Percentiles rank a stretch among this genome's conserved stretches.
Conservation (phyloP, 345 rosid species). For the Salix viminalis region DNA sequence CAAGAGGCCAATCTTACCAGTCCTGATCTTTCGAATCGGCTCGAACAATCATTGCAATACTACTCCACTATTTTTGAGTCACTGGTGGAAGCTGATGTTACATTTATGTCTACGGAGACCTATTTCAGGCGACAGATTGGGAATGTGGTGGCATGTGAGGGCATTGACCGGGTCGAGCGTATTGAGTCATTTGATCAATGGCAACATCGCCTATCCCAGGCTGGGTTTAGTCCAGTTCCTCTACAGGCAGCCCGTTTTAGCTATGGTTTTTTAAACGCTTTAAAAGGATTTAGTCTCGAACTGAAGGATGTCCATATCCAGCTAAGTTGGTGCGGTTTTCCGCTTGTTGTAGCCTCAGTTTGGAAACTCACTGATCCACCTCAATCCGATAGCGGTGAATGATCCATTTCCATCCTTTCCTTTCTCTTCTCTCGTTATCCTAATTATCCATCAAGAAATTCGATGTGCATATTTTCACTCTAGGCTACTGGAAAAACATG, state of each 20-base stretch:
- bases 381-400: too few relatives aligned
- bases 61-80: neutral
- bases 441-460: too few relatives aligned
- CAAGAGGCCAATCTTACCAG: neutral
- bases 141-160: constrained; percentile 24
- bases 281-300: too few relatives aligned
- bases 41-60: neutral
- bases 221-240: constrained; percentile 48
- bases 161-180: constrained; percentile 14
- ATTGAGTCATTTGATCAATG: constrained; percentile 68
- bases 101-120: constrained; percentile 20
- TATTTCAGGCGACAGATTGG: neutral
- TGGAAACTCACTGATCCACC: too few relatives aligned
- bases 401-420: too few relatives aligned
- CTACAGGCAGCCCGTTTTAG: fast-evolving
- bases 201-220: constrained; percentile 44
- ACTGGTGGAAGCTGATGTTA: constrained; percentile 41
- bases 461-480: too few relatives aligned
- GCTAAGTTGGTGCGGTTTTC: fast-evolving
- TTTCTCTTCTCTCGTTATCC: neutral
- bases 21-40: neutral
- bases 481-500: too few relatives aligned
- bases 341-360: too few relatives aligned
- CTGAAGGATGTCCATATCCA: fast-evolving
- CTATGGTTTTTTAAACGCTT: too few relatives aligned